phyloP scores from a whole-genome alignment of 805 yeast genomes.

The Starmerella bombicola region DNA sequence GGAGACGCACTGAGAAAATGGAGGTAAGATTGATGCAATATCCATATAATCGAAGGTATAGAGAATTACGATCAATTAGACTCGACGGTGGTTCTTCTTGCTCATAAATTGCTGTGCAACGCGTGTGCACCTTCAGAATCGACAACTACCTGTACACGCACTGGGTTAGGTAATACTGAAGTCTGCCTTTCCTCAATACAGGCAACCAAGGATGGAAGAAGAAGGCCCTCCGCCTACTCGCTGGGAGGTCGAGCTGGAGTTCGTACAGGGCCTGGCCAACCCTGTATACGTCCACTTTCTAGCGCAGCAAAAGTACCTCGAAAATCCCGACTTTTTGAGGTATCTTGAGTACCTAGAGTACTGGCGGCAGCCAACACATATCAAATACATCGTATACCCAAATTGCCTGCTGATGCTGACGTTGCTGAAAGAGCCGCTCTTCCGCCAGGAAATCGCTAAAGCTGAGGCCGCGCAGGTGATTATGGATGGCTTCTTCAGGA shows the following conservation, averaged over 20 bases:
- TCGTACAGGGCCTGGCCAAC: slow-evolving; percentile 84
- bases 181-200: no score
- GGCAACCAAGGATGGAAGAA: no score
- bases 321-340: slow-evolving; percentile 56
- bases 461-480: slow-evolving; percentile 33
- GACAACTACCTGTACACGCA: no score
- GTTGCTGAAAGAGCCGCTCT: slow-evolving; percentile 35
- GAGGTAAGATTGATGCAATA: no score
- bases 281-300: slow-evolving; percentile 74
- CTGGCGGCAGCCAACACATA: slow-evolving; percentile 66
- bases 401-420: slow-evolving; percentile 74
- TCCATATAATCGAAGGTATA: no score
- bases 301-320: slow-evolving; percentile 70
- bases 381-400: slow-evolving; percentile 67
- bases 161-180: no score
- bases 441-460: slow-evolving; percentile 32
- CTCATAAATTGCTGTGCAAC: no score
- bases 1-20: no score
- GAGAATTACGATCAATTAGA: no score
- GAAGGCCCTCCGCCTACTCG: slow-evolving; percentile 34
- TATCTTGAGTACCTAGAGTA: slow-evolving; percentile 73
- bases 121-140: no score
- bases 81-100: no score
- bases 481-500: slow-evolving; percentile 33
- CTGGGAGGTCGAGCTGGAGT: slow-evolving; percentile 86